phyloP scores from a whole-genome alignment of 306 rosid genomes.

The apple (Malus domestica) region DNA sequence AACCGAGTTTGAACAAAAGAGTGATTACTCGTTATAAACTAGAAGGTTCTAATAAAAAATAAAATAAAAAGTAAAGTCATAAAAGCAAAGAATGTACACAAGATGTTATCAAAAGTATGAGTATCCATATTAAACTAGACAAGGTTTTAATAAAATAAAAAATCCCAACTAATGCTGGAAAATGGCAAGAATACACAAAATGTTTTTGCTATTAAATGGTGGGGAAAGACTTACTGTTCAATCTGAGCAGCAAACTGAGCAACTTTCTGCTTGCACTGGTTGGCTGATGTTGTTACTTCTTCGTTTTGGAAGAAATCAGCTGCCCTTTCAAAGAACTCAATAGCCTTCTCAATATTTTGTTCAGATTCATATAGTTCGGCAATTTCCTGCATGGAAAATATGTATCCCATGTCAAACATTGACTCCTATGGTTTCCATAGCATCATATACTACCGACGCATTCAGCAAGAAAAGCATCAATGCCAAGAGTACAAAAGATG shows the following conservation, averaged over 20 bases:
- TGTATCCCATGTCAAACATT: conserved; percentile 17
- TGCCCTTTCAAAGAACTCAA: conserved; percentile 71
- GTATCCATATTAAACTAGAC: background rate
- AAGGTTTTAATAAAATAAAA: background rate
- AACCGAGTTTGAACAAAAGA: background rate
- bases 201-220: background rate
- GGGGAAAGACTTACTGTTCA: conserved; percentile 59
- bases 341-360: conserved; percentile 71
- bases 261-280: conserved; percentile 93
- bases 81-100: background rate
- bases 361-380: conserved; percentile 87
- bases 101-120: background rate
- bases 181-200: background rate
- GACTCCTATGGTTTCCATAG: background rate
- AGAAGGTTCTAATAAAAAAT: background rate
- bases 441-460: background rate
- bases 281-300: conserved; percentile 80
- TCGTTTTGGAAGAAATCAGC: conserved; percentile 89
- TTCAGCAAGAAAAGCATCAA: background rate
- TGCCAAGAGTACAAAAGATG: background rate
- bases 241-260: conserved; percentile 90
- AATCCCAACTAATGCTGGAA: background rate
- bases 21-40: background rate
- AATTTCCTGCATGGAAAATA: conserved; percentile 55
- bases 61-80: background rate